Conservation (phyloP, 495 filamentous ascomycete genomes). For the Acidiella bohemica region DNA sequence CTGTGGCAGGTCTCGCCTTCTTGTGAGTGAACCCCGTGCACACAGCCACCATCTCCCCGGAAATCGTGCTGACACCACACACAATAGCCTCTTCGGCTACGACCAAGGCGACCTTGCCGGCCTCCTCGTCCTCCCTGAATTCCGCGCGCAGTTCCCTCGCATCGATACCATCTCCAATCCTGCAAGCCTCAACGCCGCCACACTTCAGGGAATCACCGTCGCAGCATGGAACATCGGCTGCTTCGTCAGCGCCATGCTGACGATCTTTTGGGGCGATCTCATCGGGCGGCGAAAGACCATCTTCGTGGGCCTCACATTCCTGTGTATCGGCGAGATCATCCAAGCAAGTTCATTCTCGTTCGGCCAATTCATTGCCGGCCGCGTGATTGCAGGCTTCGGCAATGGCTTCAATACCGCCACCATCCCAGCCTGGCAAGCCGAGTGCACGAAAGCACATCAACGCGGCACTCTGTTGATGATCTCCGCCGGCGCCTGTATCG, state of each 20-base stretch:
- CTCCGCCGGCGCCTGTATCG: constrained; percentile 53
- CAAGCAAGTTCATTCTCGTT: constrained; percentile 43
- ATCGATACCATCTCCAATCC: constrained; percentile 19
- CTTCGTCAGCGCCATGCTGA: constrained; percentile 51
- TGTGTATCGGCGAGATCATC: constrained; percentile 53
- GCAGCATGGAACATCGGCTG: constrained; percentile 64
- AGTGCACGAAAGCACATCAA: constrained; percentile 59
- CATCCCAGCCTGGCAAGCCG: constrained; percentile 67
- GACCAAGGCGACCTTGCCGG: constrained; percentile 22
- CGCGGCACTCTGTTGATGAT: constrained; percentile 72
- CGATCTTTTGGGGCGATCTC: constrained; percentile 55
- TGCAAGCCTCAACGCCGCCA: constrained; percentile 4
- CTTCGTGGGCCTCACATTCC: constrained; percentile 54
- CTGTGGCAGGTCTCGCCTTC: constrained; percentile 16
- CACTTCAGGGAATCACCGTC: constrained; percentile 24
- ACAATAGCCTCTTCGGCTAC: constrained; percentile 20
- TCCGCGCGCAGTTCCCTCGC: constrained; percentile 16
- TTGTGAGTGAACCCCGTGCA: too few species aligned
- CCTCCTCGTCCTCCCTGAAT: constrained; percentile 14
- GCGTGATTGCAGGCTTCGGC: constrained; percentile 48
- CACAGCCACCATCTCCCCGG: too few species aligned
- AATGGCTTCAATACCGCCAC: constrained; percentile 49
- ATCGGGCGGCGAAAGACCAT: constrained; percentile 59
- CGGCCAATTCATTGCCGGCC: constrained; percentile 50
- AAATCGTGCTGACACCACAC: neutral